Evolutionary conservation across 2,329 filamentous ascomycete species (phyloP).

Genomic region (Polychaeton citri): DNA sequence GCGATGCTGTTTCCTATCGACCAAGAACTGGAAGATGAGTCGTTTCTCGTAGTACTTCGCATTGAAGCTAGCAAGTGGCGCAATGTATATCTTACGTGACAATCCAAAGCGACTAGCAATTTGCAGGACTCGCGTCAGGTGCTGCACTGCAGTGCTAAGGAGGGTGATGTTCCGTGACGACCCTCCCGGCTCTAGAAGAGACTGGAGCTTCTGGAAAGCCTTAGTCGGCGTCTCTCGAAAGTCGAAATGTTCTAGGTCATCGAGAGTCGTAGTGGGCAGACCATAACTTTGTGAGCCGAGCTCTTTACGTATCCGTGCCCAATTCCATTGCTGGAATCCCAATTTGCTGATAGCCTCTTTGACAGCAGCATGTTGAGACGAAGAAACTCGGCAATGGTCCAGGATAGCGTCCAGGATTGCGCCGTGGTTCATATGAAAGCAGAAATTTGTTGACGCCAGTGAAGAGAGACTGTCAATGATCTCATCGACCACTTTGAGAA

Average conservation of each 20-base stretch:
- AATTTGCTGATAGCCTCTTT: conserved; percentile 79
- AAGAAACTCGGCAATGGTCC: conserved; percentile 70
- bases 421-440: conserved; percentile 81
- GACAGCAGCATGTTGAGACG: conserved; percentile 52
- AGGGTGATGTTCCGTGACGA: conserved; percentile 23
- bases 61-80: conserved; percentile 75
- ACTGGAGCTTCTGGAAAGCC: conserved; percentile 50
- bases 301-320: conserved; percentile 71
- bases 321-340: conserved; percentile 67
- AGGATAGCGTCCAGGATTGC: conserved; percentile 79
- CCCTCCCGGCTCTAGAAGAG: conserved; percentile 32
- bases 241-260: conserved; percentile 82
- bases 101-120: conserved; percentile 67
- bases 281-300: conserved; percentile 70
- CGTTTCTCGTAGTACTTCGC: conserved; percentile 82
- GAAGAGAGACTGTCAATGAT: conserved; percentile 70
- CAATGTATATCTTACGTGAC: conserved; percentile 66
- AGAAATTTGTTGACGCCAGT: conserved; percentile 56
- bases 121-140: conserved; percentile 63
- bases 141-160: conserved; percentile 30
- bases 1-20: conserved; percentile 63
- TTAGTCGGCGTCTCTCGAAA: conserved; percentile 68
- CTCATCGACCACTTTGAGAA: conserved; percentile 88
- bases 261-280: conserved; percentile 75
- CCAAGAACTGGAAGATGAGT: conserved; percentile 79